Percentiles rank a stretch among this genome's conserved stretches.
These are phyloP conservation scores for Thielaviopsis musarum DNA, from an alignment of 2,329 filamentous ascomycete genomes.

Conservation along the genomic window DNA sequence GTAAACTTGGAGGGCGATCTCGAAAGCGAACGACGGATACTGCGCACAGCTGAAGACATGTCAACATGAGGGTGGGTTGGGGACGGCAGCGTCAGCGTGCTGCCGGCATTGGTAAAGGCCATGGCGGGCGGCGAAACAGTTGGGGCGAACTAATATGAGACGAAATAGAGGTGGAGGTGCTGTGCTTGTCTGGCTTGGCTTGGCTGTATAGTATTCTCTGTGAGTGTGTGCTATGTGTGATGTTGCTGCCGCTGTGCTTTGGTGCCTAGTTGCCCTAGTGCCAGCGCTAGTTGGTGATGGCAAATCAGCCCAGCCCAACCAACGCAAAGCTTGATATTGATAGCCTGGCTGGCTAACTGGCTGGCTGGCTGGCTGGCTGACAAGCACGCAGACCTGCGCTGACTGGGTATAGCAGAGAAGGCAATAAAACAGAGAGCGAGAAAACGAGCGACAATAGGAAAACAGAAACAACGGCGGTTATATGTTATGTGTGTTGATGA, in stretches of 20 bases:
- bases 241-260: neutral
- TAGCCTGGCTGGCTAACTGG: neutral
- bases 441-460: neutral
- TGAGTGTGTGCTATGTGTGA: neutral
- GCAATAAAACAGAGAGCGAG: neutral
- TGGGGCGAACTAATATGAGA: neutral
- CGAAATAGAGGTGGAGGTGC: neutral
- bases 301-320: neutral
- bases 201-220: neutral
- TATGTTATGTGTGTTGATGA: neutral
- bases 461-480: neutral
- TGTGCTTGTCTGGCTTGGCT: neutral
- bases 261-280: neutral
- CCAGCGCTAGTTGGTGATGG: neutral
- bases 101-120: constrained; percentile 43
- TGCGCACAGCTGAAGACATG: constrained; percentile 63
- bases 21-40: constrained; percentile 73
- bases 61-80: constrained; percentile 73
- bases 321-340: neutral
- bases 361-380: too few species aligned
- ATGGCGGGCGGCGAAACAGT: constrained; percentile 22
- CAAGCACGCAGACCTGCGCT: neutral
- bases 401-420: neutral
- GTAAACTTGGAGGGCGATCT: constrained; percentile 81
- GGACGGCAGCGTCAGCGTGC: constrained; percentile 72